Evolutionary conservation across 106 monocot genomes (phyloP).

Genomic region (Acorus calamus): DNA sequence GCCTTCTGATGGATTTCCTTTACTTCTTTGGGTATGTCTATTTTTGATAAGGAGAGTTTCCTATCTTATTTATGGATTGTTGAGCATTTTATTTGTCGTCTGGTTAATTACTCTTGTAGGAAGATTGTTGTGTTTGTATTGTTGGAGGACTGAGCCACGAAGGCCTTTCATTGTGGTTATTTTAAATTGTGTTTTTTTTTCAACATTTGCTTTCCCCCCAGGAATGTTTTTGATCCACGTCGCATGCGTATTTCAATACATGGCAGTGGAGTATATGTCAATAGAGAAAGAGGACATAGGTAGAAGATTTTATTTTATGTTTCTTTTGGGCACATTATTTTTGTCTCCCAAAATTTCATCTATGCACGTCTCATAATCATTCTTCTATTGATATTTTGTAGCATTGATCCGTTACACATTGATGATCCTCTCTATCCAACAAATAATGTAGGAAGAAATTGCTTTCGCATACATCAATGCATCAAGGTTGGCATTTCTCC

Average conservation of each 20-base stretch:
- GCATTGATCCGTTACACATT: constrained; percentile 96
- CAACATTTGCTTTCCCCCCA: constrained; percentile 6
- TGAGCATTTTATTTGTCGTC: no score
- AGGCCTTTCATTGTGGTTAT: not conserved
- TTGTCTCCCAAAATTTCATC: not conserved
- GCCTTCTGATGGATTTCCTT: constrained; percentile 89
- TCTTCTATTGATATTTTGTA: constrained; percentile 21
- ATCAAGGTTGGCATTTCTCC: constrained; percentile 60
- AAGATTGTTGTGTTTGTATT: not conserved
- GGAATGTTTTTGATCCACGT: constrained; percentile 98
- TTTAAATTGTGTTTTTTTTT: not conserved
- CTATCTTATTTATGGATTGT: no score
- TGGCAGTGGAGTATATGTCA: constrained; percentile 93
- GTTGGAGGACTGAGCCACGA: not conserved
- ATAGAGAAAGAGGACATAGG: constrained; percentile 91
- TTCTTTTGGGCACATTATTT: not conserved
- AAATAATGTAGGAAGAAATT: constrained; percentile 93
- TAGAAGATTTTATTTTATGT: constrained; percentile 15
- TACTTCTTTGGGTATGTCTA: constrained; percentile 92
- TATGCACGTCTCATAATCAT: no score
- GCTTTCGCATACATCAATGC: constrained; percentile 97
- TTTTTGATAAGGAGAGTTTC: not conserved
- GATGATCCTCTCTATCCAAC: constrained; percentile 86
- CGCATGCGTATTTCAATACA: constrained; percentile 95
- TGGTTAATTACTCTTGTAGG: no score